These are phyloP conservation scores for Sugiyamaella marilandica DNA, from an alignment of 805 yeast genomes.

Conservation along the genomic window DNA sequence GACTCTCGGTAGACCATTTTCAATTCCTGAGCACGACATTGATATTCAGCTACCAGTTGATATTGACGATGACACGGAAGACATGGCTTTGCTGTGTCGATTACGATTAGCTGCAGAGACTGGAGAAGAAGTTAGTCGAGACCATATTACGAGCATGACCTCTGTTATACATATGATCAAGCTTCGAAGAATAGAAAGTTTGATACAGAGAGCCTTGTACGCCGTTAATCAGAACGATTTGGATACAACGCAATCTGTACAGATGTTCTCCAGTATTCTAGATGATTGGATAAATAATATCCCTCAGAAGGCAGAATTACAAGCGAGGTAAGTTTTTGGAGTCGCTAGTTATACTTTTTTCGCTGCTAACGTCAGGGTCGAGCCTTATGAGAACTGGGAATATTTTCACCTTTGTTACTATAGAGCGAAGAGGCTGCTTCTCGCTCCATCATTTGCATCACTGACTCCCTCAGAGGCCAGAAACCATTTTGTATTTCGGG, in stretches of 20 bases:
- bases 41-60: constrained; percentile 12
- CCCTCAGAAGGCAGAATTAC: constrained; percentile 5
- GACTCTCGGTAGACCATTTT: constrained; percentile 11
- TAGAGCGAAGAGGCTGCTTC: constrained; percentile 13
- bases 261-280: constrained; percentile 4
- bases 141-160: constrained; percentile 4
- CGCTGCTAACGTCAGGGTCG: neutral
- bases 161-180: constrained; percentile 11
- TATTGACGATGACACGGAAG: constrained; percentile 9
- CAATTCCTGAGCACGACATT: constrained; percentile 14
- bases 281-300: constrained; percentile 9
- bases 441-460: constrained; percentile 12
- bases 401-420: constrained; percentile 10
- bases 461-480: constrained; percentile 4
- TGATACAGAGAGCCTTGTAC: constrained; percentile 11
- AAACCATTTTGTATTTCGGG: constrained; percentile 4
- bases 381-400: constrained; percentile 9
- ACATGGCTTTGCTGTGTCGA: neutral
- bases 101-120: constrained; percentile 6
- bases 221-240: neutral
- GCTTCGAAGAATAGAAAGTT: constrained; percentile 14
- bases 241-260: neutral
- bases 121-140: neutral
- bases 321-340: neutral
- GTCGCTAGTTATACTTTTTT: neutral